phyloP scores from a whole-genome alignment of 2,329 filamentous ascomycete species.

The Trichoderma brevicompactum region DNA sequence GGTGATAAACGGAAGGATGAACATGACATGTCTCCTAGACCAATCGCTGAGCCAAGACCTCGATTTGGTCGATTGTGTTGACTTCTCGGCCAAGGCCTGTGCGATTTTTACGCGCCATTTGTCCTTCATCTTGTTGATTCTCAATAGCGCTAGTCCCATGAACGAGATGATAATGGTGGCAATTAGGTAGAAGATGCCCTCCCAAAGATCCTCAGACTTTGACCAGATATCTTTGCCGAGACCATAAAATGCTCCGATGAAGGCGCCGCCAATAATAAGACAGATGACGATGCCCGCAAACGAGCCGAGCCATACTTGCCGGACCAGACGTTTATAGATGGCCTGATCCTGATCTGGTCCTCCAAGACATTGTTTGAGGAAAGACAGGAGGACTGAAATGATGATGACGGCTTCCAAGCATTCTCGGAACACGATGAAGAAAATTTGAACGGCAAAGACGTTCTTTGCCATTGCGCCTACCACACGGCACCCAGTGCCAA shows the following conservation, averaged over 20 bases:
- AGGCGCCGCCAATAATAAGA: conserved; percentile 62
- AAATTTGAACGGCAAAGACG: conserved; percentile 75
- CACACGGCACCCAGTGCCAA: neutral
- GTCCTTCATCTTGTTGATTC: conserved; percentile 74
- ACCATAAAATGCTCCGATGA: conserved; percentile 72
- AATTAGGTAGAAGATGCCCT: conserved; percentile 70
- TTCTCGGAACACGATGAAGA: conserved; percentile 85
- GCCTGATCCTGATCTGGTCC: conserved; percentile 59
- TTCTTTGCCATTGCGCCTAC: conserved; percentile 57
- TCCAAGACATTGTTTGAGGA: conserved; percentile 74
- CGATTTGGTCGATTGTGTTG: conserved; percentile 43
- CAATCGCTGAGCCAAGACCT: conserved; percentile 49
- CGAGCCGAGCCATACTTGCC: conserved; percentile 69
- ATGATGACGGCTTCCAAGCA: conserved; percentile 78
- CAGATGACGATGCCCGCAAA: conserved; percentile 62
- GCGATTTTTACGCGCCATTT: conserved; percentile 79
- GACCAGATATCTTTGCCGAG: conserved; percentile 66
- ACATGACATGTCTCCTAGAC: conserved; percentile 75
- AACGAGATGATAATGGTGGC: conserved; percentile 73
- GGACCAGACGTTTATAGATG: conserved; percentile 23
- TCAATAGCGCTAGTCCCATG: conserved; percentile 74
- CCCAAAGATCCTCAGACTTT: conserved; percentile 70
- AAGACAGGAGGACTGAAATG: conserved; percentile 76
- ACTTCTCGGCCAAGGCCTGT: conserved; percentile 60
- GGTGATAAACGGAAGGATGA: conserved; percentile 77